Conservation (phyloP, 1,284 basidiomycete species). For the Leccinum pachyderme region DNA sequence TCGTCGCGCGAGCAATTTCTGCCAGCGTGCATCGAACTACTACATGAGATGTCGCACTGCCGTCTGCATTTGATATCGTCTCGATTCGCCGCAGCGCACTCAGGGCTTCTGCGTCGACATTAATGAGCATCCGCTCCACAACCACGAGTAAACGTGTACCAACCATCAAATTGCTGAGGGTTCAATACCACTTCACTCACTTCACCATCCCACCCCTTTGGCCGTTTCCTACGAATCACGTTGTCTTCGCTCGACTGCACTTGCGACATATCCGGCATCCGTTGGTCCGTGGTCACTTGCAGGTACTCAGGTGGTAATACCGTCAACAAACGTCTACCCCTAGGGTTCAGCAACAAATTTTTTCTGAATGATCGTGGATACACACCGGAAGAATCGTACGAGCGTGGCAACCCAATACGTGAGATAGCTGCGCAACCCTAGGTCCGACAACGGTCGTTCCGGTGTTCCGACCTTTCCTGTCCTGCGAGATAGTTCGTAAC, state of each 20-base stretch:
- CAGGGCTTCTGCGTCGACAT: constrained; percentile 32
- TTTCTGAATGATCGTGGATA: constrained; percentile 1
- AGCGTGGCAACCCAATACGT: constrained; percentile 89
- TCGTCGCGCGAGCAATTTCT: constrained; percentile 77
- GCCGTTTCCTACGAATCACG: constrained; percentile 45
- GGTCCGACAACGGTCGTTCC: constrained; percentile 91
- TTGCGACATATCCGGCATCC: constrained; percentile 41
- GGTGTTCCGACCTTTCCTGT: constrained; percentile 86
- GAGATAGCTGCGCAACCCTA: constrained; percentile 89
- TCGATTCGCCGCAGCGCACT: constrained; percentile 52
- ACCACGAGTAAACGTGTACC: constrained; percentile 1
- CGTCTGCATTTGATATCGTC: constrained; percentile 56
- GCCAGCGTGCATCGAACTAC: constrained; percentile 64
- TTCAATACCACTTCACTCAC: constrained; percentile 35
- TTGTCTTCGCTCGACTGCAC: constrained; percentile 41
- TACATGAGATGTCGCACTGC: constrained; percentile 65
- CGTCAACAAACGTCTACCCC: constrained; percentile 52
- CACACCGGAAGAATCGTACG: constrained; percentile 75
- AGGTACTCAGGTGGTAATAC: constrained; percentile 54
- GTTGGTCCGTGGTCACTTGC: constrained; percentile 41
- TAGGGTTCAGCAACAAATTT: background rate
- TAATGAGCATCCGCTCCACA: constrained; percentile 25
- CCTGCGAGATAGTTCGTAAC: constrained; percentile 86
- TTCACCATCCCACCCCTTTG: constrained; percentile 69
- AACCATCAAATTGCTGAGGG: constrained; percentile 34